Base-by-base conservation (phyloP, 2,329 filamentous ascomycete genomes). In the Mycosphaerella sp. region DNA sequence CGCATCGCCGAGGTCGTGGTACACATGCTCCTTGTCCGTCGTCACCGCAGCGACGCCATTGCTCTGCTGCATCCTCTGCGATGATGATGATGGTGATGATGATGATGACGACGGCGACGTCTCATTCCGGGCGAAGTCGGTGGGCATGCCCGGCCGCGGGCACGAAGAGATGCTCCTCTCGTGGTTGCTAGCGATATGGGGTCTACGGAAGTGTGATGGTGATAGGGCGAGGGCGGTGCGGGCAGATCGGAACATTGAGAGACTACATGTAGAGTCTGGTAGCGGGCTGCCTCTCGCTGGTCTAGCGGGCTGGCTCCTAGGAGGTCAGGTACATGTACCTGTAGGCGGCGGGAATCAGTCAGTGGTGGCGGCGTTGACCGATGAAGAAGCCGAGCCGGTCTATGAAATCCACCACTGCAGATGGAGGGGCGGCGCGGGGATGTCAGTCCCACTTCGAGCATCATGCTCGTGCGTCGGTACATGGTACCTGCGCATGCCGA, bases 1-100 rank as follows among this genome's bases (percentile, higher is more conserved):
- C 56, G 76, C 65, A 55, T 71, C 66, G 17, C 70, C 63, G 55
- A 77, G 68, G 11, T 62, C 48, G 42, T 34, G 14, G 29, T 47
- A 53, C 14, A 53, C 51, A 43, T 53, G 21, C 12, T 53, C 44
- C 29, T 36, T 47, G 14, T 53, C 51, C 14, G 14, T 17, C 12
- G 43, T 48, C 14, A 41, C 23, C 10, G 23, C 34, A 7, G 45
- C 34, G 12, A 14, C 12, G 9, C 51, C 51, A 43, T 53, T 53
- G 38, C 44, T 53, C 45, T 42, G 41, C 36, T 42, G 36, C 45
- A 21, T 46, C 44, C 43, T 38, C n/a, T n/a, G 31, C 14, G 14
- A 17, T 17, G 14, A 17, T 17, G 14, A 17, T 17, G 14, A 17
- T 17, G 14, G 14, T 17, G 14, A 17, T 17, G 14, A 17, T 17